phyloP scores from a whole-genome alignment of 352 stramenopile species.

The Bremia lactucae region DNA sequence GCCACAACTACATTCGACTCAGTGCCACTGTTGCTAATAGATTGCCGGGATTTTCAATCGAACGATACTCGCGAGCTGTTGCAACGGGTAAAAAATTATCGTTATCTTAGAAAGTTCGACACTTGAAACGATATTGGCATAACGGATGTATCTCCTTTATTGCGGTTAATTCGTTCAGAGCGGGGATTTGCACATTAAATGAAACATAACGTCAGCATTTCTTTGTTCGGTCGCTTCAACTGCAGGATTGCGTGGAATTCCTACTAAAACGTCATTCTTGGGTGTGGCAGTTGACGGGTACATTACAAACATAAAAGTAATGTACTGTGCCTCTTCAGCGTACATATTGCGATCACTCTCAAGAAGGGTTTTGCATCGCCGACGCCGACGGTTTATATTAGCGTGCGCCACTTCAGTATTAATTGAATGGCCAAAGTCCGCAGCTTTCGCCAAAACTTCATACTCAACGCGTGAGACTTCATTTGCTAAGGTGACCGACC shows the following conservation, averaged over 20 bases:
- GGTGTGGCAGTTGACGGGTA: slow-evolving; percentile 52
- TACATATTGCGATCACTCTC: slow-evolving; percentile 68
- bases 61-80: slow-evolving; percentile 34
- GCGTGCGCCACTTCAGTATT: slow-evolving; percentile 30
- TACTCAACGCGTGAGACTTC: slow-evolving; percentile 53
- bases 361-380: slow-evolving; percentile 70
- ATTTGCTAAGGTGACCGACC: slow-evolving; percentile 30
- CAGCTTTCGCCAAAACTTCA: slow-evolving; percentile 64
- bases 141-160: too few relatives aligned
- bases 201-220: too few relatives aligned
- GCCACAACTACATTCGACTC: slow-evolving; percentile 6
- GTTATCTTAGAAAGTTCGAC: slow-evolving; percentile 2
- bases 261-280: slow-evolving; percentile 80
- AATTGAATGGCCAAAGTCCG: slow-evolving; percentile 57
- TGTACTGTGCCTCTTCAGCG: slow-evolving; percentile 42
- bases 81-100: slow-evolving; percentile 27
- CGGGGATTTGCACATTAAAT: too few relatives aligned
- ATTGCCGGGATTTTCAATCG: slow-evolving; percentile 33
- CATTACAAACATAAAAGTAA: slow-evolving; percentile 75
- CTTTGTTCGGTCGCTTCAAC: neutral
- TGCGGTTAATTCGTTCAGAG: too few relatives aligned
- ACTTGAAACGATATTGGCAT: too few relatives aligned
- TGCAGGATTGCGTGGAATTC: slow-evolving; percentile 25
- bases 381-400: slow-evolving; percentile 39
- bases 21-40: slow-evolving; percentile 35